Percentiles rank a stretch among this genome's conserved stretches.
Evolutionary conservation across 352 stramenopile species (phyloP).

Genomic region (Saprolegnia diclina): DNA sequence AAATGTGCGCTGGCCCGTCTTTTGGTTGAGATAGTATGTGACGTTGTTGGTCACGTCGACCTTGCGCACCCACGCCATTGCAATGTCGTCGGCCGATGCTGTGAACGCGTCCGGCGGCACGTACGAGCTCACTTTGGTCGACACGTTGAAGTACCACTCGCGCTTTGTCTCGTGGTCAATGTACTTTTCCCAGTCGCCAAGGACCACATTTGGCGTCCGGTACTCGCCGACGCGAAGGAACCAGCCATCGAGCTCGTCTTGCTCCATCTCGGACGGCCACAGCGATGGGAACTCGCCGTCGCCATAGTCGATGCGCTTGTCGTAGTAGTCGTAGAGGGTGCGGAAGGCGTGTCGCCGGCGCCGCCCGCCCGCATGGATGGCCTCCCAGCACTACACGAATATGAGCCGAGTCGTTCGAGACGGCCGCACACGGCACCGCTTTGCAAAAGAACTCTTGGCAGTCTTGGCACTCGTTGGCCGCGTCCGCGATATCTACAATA

Average conservation of each 20-base stretch:
- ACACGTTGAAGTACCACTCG: constrained; percentile 71
- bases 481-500: constrained; percentile 25
- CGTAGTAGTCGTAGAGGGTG: constrained; percentile 89
- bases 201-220: constrained; percentile 40
- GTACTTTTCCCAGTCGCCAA: constrained; percentile 56
- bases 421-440: no score
- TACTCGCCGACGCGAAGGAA: constrained; percentile 47
- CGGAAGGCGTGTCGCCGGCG: constrained; percentile 78
- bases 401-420: background rate
- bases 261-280: constrained; percentile 85
- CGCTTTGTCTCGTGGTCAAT: constrained; percentile 37
- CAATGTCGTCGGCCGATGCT: background rate
- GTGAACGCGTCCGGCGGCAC: constrained; percentile 33
- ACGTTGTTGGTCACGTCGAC: constrained; percentile 41
- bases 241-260: constrained; percentile 85
- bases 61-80: constrained; percentile 44
- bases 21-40: constrained; percentile 77
- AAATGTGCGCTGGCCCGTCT: constrained; percentile 67
- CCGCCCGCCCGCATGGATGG: constrained; percentile 82
- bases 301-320: constrained; percentile 86
- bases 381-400: constrained; percentile 64
- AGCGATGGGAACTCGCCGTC: constrained; percentile 85
- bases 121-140: constrained; percentile 58
- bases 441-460: constrained; percentile 88
- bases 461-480: constrained; percentile 82